Evolutionary conservation across 768 basidiomycete species (phyloP).

Genomic region (Auricularia sp.): DNA sequence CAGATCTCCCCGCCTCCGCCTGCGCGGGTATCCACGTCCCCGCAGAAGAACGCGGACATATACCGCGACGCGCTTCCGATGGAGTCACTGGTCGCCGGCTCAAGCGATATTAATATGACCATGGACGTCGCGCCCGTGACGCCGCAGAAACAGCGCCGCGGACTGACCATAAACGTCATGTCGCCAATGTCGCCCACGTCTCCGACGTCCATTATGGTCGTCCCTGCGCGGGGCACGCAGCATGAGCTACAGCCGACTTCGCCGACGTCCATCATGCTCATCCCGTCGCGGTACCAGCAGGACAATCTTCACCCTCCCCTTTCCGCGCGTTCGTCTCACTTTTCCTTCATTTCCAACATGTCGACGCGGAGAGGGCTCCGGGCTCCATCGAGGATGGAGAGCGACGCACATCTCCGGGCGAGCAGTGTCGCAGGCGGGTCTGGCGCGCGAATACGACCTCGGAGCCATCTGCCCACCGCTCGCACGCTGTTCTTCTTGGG

Average conservation of each 20-base stretch:
- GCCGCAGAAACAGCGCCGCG: neutral
- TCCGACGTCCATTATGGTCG: neutral
- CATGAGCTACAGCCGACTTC: neutral
- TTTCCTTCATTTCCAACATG: neutral
- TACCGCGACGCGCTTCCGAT: neutral
- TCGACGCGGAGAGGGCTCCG: neutral
- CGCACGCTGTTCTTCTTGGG: constrained; percentile 57
- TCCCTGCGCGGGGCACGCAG: neutral
- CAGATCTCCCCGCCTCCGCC: neutral
- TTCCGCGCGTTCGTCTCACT: neutral
- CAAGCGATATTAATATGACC: no score
- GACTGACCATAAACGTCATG: neutral
- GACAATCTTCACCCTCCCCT: neutral
- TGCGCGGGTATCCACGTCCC: neutral
- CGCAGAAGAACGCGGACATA: neutral
- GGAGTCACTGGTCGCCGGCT: neutral
- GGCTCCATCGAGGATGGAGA: neutral
- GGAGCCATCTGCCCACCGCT: neutral
- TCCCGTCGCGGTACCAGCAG: neutral
- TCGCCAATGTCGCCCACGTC: neutral
- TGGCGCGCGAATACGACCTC: neutral
- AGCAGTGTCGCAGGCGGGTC: neutral
- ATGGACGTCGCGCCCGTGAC: neutral
- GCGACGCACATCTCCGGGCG: neutral
- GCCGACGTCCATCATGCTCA: neutral